Base-by-base conservation (phyloP, 441 rosid genomes). In the Syzygium malaccense region DNA sequence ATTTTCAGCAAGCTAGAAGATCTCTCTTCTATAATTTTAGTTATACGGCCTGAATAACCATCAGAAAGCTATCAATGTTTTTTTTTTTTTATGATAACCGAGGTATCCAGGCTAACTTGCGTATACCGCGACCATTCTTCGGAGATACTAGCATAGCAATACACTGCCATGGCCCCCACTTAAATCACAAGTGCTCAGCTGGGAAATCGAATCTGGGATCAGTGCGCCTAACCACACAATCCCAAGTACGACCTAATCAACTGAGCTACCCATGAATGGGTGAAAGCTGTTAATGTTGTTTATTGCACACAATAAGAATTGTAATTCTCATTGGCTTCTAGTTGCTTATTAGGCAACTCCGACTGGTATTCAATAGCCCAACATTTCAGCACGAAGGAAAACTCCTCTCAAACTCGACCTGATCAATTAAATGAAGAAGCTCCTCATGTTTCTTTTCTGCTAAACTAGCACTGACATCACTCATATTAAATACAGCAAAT, bases 311-410 rank as follows among this genome's bases (percentile, higher is more conserved):
- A 97, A 86, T 97, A 96, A 87, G 97, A 94, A 91, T 95, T 97
- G 88, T 94, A 93, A 86, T 91, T 96, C 93, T 98, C 99, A 84
- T 96, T 97, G 90, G 97, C 99, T 92, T 94, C 98, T 86, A 98
- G 94, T 91, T 96, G 99, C 95, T 94, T 96, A 89, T 89, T 94
- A 90, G 96, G 92, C 90, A 97, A 92, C 88, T 91, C 91, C 96
- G 95, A 92, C 90, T 94, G 97, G 92, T 98, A 99, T 93, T 98
- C 98, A 91, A 96, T 93, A 33, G 99, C 94, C 28, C 97, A 98
- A 86, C 96, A 97, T 91, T 94, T 97, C 92, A 98, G 91, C 88
- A 88, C 88, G 25, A 97, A 96, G 87, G 99, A 94, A n/a, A 41
- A 91, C 94, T 95, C 92, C 94, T 98, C 93, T 97, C 99, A 26